A percentile compares a stretch with the other conserved stretches of the same genome.
These are phyloP conservation scores for Sungouiella thailandica DNA, from an alignment of 805 yeast species.

Conservation along the genomic window DNA sequence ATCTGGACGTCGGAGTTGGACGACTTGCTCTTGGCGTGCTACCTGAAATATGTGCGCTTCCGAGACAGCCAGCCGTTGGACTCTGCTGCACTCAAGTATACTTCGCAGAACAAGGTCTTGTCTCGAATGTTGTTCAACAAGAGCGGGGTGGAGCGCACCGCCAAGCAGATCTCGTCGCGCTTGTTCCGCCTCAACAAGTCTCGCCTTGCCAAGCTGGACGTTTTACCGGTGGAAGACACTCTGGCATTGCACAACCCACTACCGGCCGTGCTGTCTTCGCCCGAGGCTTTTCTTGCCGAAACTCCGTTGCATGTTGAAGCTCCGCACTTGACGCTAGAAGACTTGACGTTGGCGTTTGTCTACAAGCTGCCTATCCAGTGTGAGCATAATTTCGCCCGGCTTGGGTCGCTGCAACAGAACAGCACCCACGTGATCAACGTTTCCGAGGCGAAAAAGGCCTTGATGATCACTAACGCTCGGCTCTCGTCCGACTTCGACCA, in stretches of 20 bases:
- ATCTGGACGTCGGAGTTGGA: conserved; percentile 36
- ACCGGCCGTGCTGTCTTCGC: background rate
- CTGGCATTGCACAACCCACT: background rate
- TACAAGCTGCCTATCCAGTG: conserved; percentile 6
- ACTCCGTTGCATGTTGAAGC: too few relatives aligned
- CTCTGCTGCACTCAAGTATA: conserved; percentile 23
- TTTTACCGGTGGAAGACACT: background rate
- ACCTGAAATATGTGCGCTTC: conserved; percentile 29
- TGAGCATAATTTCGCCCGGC: conserved; percentile 7
- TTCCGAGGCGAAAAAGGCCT: background rate
- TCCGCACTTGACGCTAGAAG: conserved; percentile 2
- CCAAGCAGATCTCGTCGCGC: conserved; percentile 29
- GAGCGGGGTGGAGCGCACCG: conserved; percentile 31
- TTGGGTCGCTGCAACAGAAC: background rate
- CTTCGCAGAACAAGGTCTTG: conserved; percentile 35
- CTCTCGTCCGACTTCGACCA: conserved; percentile 6
- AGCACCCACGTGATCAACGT: background rate
- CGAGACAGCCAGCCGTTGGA: conserved; percentile 20
- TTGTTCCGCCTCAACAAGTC: conserved; percentile 8
- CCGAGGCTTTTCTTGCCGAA: too few relatives aligned
- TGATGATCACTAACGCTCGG: conserved; percentile 4
- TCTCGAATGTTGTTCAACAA: conserved; percentile 36
- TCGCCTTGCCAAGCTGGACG: background rate
- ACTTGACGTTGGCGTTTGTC: conserved; percentile 9
- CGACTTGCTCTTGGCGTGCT: conserved; percentile 30